Base-by-base conservation (phyloP, 164 flowering plant species). In the Warburgia ugandensis region DNA sequence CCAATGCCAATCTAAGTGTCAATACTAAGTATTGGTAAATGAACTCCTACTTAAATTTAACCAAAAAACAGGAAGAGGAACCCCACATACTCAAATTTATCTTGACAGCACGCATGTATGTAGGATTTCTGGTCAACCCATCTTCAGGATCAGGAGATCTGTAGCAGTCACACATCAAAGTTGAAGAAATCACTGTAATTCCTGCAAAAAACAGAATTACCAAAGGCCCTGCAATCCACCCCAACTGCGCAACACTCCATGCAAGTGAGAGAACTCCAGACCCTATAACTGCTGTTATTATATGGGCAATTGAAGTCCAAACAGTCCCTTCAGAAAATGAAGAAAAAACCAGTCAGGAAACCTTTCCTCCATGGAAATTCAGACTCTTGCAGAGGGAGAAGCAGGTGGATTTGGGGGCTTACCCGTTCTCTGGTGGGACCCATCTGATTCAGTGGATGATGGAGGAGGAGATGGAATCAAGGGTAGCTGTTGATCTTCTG, bases 251-350 rank as follows among this genome's bases (percentile, higher is more conserved):
- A 17, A 38, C 54, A 42, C 79, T 61, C 83, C 83, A 75, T 22
- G 74, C 72, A 2, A 75, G 59, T 2, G 82, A 74, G 6, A 77
- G 67, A 35, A 75, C 82, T 3, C 82, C 82, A 6, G 79, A 67
- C 2, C 82, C 82, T 11, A 75, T 70, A 2, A 75, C 82, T 5
- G 64, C 77, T 40, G 82, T 75, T 44, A 77, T 68, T 41, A 77
- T 57, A 42, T 75, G 83, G 10, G 83, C 76, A 14, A 55, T 14
- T 8, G 67, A 63, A 28, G 72, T 75, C 77, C 77, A 68, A 29
- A 53, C 13, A 11, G 8, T 55, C 52, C 74, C 74, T 69, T 40
- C 43, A 28, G 27, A 20, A 9, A 20, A 20, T 13, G 7, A 14
- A 43, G 26, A 22, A 43, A 14, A 2, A 41, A 4, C 5, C 16